phyloP scores from a whole-genome alignment of 129 eudicot genomes.

The Pulicaria dysenterica region DNA sequence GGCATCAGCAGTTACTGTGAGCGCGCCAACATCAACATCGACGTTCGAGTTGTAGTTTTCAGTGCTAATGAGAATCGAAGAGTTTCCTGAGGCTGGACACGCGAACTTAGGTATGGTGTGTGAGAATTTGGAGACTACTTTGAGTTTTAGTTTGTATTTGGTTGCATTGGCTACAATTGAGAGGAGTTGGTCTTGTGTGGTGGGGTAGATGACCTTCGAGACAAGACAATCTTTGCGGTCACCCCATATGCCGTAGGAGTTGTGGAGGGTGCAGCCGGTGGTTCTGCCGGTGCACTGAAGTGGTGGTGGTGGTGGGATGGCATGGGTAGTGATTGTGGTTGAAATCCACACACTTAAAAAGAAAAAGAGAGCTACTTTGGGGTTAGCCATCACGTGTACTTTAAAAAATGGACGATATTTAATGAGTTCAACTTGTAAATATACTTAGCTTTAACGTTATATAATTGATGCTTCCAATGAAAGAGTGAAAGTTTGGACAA shows the following conservation, averaged over 20 bases:
- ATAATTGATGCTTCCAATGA: conserved; percentile 13
- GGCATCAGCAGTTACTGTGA: conserved; percentile 65
- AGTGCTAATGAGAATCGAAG: conserved; percentile 61
- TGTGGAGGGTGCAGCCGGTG: conserved; percentile 62
- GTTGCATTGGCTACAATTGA: conserved; percentile 55
- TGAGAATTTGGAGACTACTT: conserved; percentile 75
- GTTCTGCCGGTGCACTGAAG: conserved; percentile 37
- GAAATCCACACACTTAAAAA: conserved; percentile 21
- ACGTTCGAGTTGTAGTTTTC: conserved; percentile 48
- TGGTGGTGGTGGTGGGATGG: conserved; percentile 66
- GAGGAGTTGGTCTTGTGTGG: conserved; percentile 62
- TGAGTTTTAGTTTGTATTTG: conserved; percentile 51
- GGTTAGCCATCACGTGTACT: conserved; percentile 11
- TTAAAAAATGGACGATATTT: conserved; percentile 4
- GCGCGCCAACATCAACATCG: conserved; percentile 33
- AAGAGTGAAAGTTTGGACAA: neutral
- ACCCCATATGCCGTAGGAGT: conserved; percentile 77
- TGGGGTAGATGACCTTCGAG: conserved; percentile 52
- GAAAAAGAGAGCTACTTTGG: neutral
- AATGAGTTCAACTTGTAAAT: neutral
- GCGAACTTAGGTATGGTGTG: conserved; percentile 85
- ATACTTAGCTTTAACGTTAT: conserved; percentile 4
- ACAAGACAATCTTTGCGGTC: conserved; percentile 62
- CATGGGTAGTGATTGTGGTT: conserved; percentile 24
- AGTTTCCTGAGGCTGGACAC: conserved; percentile 43